phyloP scores from a whole-genome alignment of 2,329 filamentous ascomycete species.

The Drechslera avenae region DNA sequence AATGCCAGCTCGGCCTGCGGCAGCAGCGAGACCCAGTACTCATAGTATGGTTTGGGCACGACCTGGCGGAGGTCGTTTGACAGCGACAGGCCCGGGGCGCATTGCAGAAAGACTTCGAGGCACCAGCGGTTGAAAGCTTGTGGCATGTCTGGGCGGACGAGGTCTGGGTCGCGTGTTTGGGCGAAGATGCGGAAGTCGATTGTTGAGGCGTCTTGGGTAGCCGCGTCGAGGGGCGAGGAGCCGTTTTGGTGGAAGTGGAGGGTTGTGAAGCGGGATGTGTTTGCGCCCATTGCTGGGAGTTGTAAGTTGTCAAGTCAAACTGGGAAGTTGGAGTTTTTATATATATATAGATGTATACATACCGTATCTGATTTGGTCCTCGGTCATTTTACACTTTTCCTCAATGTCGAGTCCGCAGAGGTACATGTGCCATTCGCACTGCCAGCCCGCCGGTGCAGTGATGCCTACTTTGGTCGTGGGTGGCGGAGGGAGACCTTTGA shows the following conservation, averaged over 20 bases:
- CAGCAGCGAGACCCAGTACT: slow-evolving; percentile 34
- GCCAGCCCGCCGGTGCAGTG: slow-evolving; percentile 36
- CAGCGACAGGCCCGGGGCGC: slow-evolving; percentile 50
- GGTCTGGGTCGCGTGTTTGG: slow-evolving; percentile 25
- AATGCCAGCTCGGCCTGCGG: slow-evolving; percentile 29
- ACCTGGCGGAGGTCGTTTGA: slow-evolving; percentile 30
- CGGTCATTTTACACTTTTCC: slow-evolving; percentile 31
- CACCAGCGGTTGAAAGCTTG: slow-evolving; percentile 35
- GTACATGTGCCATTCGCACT: slow-evolving; percentile 34
- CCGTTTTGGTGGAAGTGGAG: slow-evolving; percentile 42
- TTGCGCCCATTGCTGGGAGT: slow-evolving; percentile 28
- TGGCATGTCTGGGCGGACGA: slow-evolving; percentile 30
- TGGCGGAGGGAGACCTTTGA: slow-evolving; percentile 53
- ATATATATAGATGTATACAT: too few species aligned
- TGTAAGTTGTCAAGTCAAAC: not conserved
- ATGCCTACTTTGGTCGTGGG: slow-evolving; percentile 54
- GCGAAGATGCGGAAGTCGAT: slow-evolving; percentile 45
- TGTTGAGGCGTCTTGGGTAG: slow-evolving; percentile 44
- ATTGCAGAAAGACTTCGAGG: slow-evolving; percentile 45
- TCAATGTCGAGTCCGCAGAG: slow-evolving; percentile 38
- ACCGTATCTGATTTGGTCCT: slow-evolving; percentile 30
- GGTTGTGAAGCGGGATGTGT: slow-evolving; percentile 22
- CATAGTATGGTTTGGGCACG: slow-evolving; percentile 32
- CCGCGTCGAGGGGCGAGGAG: slow-evolving; percentile 30
- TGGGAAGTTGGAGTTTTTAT: too few species aligned